A percentile compares a stretch with the other conserved stretches of the same genome.
Evolutionary conservation across 768 basidiomycete species (phyloP).

Genomic region (Mrakia frigida): DNA sequence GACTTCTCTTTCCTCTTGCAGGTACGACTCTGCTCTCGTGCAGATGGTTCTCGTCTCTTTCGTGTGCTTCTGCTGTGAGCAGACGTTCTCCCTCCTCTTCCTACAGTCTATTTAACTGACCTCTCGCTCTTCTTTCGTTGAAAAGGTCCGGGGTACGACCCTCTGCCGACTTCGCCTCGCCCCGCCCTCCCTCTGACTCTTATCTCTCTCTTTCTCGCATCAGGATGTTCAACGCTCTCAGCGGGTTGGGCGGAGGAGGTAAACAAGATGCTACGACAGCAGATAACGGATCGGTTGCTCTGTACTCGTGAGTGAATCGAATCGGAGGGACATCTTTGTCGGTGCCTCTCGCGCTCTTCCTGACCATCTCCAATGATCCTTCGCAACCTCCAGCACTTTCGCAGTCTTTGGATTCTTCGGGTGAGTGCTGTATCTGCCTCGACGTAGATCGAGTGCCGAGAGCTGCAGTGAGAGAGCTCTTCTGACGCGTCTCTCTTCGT

Average conservation of each 20-base stretch:
- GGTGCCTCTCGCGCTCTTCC: too few species aligned
- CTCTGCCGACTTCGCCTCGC: not conserved
- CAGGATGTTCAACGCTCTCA: conserved; percentile 13
- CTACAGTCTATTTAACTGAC: not conserved
- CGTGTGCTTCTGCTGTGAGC: conserved; percentile 16
- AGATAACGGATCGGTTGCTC: conserved; percentile 44
- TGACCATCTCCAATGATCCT: not conserved
- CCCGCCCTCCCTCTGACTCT: not conserved
- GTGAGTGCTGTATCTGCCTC: too few species aligned
- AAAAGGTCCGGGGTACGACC: not conserved
- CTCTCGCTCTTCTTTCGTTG: not conserved
- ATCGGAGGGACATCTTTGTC: too few species aligned
- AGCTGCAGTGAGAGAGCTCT: too few species aligned
- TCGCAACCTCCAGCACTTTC: conserved; percentile 20
- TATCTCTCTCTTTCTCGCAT: not conserved
- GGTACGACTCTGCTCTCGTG: conserved; percentile 11
- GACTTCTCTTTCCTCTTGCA: not conserved
- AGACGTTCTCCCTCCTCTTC: not conserved
- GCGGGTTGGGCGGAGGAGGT: conserved; percentile 68
- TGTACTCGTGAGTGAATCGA: conserved; percentile 3
- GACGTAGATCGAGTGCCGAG: too few species aligned
- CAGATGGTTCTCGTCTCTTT: conserved; percentile 25
- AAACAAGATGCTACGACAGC: conserved; percentile 61
- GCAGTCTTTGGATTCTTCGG: conserved; percentile 31
- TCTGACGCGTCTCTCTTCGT: not conserved